Percentiles rank a stretch among this genome's conserved stretches.
phyloP scores from a whole-genome alignment of 2,329 filamentous ascomycete genomes.

The Didymella exigua region DNA sequence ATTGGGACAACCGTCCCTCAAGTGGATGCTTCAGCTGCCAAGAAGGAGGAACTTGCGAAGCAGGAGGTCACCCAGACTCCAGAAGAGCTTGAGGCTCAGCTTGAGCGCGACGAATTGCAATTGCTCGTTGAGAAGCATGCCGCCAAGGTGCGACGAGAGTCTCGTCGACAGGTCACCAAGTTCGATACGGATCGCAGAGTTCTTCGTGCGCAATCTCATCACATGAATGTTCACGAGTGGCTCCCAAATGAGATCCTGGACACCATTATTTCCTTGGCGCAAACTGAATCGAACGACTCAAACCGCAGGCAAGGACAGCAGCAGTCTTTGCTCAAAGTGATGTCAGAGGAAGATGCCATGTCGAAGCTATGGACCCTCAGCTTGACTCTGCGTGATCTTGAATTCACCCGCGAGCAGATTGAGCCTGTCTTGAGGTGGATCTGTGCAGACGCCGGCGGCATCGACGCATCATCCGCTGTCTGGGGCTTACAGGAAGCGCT shows the following conservation, averaged over 20 bases:
- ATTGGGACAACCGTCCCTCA: slow-evolving; percentile 19
- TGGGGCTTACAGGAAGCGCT: slow-evolving; percentile 89
- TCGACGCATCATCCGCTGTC: slow-evolving; percentile 64
- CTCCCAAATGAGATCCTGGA: slow-evolving; percentile 79
- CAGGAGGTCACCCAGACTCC: slow-evolving; percentile 64
- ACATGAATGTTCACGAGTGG: slow-evolving; percentile 76
- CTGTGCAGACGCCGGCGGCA: slow-evolving; percentile 41
- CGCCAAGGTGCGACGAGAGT: slow-evolving; percentile 78
- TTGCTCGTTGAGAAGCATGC: slow-evolving; percentile 83
- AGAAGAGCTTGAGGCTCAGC: slow-evolving; percentile 86
- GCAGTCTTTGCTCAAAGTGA: slow-evolving; percentile 48
- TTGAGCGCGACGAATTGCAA: slow-evolving; percentile 91
- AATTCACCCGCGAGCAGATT: slow-evolving; percentile 61
- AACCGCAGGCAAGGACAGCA: slow-evolving; percentile 55
- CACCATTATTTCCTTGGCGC: slow-evolving; percentile 74
- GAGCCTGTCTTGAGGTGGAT: slow-evolving; percentile 44
- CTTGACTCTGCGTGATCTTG: slow-evolving; percentile 70
- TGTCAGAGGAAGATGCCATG: slow-evolving; percentile 77
- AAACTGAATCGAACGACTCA: slow-evolving; percentile 62
- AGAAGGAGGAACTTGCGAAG: slow-evolving; percentile 27
- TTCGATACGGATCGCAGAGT: slow-evolving; percentile 86
- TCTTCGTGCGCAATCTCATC: slow-evolving; percentile 77
- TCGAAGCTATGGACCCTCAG: slow-evolving; percentile 85
- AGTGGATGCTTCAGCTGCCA: slow-evolving; percentile 6
- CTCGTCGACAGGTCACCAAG: slow-evolving; percentile 74